Evolutionary conservation across 176 grass and related monocot genomes (phyloP).

Genomic region (Musa itinerans): DNA sequence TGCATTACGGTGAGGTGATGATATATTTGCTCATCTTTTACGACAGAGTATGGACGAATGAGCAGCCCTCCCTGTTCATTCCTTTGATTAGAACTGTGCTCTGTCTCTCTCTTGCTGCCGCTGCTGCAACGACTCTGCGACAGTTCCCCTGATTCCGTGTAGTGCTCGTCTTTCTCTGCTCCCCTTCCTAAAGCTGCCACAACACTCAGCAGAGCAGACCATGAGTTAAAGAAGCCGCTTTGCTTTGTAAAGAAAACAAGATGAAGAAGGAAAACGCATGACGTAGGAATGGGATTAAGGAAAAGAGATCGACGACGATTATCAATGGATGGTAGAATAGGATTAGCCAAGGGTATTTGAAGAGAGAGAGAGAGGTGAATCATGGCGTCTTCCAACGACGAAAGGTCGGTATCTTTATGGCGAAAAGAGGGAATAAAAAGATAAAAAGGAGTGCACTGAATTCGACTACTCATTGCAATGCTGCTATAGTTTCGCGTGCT

Average conservation of each 20-base stretch:
- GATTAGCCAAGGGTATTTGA: neutral
- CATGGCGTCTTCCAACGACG: conserved; percentile 56
- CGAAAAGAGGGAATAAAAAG: conserved; percentile 27
- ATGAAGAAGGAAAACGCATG: neutral
- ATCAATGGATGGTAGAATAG: neutral
- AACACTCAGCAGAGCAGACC: neutral
- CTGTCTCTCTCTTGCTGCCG: neutral
- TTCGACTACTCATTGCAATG: conserved; percentile 30
- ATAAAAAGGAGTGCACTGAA: conserved; percentile 23
- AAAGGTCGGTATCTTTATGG: conserved; percentile 81
- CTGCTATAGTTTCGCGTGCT: conserved; percentile 19
- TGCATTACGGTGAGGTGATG: no score
- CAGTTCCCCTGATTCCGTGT: conserved; percentile 35
- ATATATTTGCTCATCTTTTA: no score
- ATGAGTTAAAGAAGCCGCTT: conserved; percentile 6
- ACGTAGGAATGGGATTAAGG: neutral
- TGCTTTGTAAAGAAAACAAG: neutral
- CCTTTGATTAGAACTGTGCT: neutral
- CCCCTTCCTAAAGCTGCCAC: conserved; percentile 37
- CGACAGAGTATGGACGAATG: no score
- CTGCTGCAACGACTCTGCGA: conserved; percentile 15
- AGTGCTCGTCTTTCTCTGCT: conserved; percentile 34
- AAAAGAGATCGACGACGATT: neutral
- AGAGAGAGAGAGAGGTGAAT: conserved; percentile 29
- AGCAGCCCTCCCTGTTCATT: neutral